These are phyloP conservation scores for Dipodascus albidus DNA, from an alignment of 805 yeast species.

Conservation along the genomic window DNA sequence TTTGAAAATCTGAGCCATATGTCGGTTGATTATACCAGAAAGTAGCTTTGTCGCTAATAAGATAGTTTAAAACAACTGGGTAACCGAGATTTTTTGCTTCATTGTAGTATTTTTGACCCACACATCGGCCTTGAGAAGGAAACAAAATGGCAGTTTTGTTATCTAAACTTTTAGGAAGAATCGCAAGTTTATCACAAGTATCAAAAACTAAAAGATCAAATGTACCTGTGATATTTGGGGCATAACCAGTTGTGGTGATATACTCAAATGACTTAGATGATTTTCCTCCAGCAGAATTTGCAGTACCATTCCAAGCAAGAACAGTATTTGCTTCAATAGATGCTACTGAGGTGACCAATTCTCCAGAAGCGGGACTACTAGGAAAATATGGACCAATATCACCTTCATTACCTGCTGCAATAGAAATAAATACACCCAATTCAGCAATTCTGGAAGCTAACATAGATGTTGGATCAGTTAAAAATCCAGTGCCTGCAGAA, in stretches of 20 bases:
- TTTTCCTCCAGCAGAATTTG: not conserved
- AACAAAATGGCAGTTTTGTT: not conserved
- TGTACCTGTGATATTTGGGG: not conserved
- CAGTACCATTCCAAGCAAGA: conserved; percentile 1
- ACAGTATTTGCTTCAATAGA: not conserved
- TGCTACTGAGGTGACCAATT: conserved; percentile 5
- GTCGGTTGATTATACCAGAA: not conserved
- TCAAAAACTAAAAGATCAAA: not conserved
- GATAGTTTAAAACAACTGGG: not conserved
- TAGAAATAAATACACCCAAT: conserved; percentile 4
- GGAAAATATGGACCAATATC: conserved; percentile 4
- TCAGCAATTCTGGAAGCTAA: conserved; percentile 12
- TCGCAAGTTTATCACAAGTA: not conserved
- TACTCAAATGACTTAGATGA: conserved; percentile 1
- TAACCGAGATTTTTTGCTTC: not conserved
- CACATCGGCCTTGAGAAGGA: not conserved
- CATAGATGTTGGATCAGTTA: conserved; percentile 8
- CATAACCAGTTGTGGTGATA: not conserved
- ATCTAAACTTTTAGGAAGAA: not conserved
- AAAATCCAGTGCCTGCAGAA: conserved; percentile 9
- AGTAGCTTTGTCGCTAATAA: not conserved
- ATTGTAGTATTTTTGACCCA: not conserved
- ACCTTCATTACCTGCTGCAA: conserved; percentile 6
- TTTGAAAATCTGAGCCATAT: not conserved
- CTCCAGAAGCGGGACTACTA: conserved; percentile 5